phyloP scores from a whole-genome alignment of 345 rosid genomes.

The Raphanus raphanistrum region DNA sequence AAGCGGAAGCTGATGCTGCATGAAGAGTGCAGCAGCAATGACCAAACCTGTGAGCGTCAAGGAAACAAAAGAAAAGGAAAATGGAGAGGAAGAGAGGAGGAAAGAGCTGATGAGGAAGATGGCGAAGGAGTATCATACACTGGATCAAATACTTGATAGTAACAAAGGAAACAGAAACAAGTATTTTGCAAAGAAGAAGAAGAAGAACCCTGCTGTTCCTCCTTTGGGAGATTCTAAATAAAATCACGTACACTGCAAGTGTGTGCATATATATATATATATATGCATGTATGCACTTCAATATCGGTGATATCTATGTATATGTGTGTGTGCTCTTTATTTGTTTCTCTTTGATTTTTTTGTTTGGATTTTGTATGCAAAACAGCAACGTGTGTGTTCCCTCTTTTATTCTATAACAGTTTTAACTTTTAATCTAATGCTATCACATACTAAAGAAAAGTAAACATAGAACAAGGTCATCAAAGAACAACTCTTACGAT shows the following conservation, averaged over 20 bases:
- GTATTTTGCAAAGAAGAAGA: constrained; percentile 39
- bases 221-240: constrained; percentile 53
- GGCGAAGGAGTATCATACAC: neutral
- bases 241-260: no score
- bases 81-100: no score
- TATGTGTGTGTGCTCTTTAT: constrained; percentile 5
- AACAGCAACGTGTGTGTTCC: neutral
- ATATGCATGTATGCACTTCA: neutral
- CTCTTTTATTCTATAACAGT: neutral
- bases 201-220: constrained; percentile 78
- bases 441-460: no score
- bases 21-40: no score
- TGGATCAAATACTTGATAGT: constrained; percentile 38
- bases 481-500: no score
- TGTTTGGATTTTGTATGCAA: constrained; percentile 29
- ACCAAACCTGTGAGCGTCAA: no score
- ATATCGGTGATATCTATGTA: neutral
- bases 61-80: no score
- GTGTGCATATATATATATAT: neutral
- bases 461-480: no score
- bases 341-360: constrained; percentile 15
- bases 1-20: no score
- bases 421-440: neutral
- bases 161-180: constrained; percentile 7
- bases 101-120: no score